Conservation (phyloP, 202 grass and related monocot genomes). For the Panicum hallii region DNA sequence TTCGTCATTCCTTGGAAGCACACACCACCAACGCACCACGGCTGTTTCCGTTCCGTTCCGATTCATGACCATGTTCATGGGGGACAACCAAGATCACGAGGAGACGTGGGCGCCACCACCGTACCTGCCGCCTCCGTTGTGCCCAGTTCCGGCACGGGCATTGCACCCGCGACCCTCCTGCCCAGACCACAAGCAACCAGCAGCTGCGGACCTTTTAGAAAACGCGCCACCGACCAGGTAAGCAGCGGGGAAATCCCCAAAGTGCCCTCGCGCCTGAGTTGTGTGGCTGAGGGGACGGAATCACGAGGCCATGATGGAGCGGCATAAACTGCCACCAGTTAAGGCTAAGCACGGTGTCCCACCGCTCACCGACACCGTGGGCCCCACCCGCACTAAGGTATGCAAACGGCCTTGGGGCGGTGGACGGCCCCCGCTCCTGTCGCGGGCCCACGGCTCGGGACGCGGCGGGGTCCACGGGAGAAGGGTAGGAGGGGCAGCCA, state of each 20-base stretch:
- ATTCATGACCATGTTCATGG: too few relatives aligned
- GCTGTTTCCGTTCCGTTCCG: too few relatives aligned
- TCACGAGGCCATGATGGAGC: conserved; percentile 3
- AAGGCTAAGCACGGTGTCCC: neutral
- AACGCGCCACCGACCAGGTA: conserved; percentile 1
- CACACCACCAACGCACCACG: neutral
- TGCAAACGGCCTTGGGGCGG: conserved; percentile 25
- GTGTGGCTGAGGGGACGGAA: neutral
- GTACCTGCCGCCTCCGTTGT: neutral
- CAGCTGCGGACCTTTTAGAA: too few relatives aligned
- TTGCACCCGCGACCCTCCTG: neutral
- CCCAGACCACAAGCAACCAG: too few relatives aligned
- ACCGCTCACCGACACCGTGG: conserved; percentile 38
- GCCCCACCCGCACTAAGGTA: conserved; percentile 1
- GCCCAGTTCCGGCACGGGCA: neutral
- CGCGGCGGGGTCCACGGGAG: too few relatives aligned
- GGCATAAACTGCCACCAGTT: neutral
- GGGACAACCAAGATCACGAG: conserved; percentile 26
- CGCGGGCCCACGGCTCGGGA: neutral
- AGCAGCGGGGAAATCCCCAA: neutral
- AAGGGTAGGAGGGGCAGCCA: too few relatives aligned
- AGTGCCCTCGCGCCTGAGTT: neutral
- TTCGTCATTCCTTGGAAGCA: conserved; percentile 24
- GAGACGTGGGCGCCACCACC: neutral
- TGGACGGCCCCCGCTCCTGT: neutral